These are phyloP conservation scores for Azolla pinnata DNA, from an alignment of 75 land plant genomes.

Conservation along the genomic window DNA sequence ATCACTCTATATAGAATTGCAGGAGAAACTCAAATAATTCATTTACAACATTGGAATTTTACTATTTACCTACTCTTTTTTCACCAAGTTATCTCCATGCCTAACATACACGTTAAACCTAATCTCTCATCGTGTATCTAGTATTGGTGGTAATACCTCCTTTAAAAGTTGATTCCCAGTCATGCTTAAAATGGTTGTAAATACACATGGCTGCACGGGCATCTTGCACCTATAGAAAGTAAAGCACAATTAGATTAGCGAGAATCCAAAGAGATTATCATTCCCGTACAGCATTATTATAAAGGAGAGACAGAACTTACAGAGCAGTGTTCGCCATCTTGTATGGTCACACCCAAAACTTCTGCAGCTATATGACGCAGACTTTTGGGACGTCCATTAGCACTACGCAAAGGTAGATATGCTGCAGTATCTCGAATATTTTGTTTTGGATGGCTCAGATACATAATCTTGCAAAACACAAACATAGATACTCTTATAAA, in stretches of 20 bases:
- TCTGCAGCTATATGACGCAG: slow-evolving; percentile 64
- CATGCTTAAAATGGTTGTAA: slow-evolving; percentile 57
- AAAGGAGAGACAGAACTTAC: slow-evolving; percentile 31
- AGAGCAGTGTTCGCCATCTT: slow-evolving; percentile 73
- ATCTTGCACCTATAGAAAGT: slow-evolving; percentile 75
- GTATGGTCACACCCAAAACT: slow-evolving; percentile 64
- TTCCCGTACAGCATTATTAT: neutral
- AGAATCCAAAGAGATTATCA: neutral
- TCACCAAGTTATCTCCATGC: no score
- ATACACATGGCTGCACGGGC: slow-evolving; percentile 83
- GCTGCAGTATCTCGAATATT: slow-evolving; percentile 65
- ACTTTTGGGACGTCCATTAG: slow-evolving; percentile 45
- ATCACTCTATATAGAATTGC: no score
- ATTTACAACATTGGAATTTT: no score
- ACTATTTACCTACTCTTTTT: no score
- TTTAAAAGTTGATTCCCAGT: slow-evolving; percentile 57
- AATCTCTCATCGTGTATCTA: neutral
- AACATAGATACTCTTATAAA: no score
- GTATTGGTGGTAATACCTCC: no score
- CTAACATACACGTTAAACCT: no score
- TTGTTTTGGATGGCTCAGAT: slow-evolving; percentile 77
- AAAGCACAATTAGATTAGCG: neutral
- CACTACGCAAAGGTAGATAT: slow-evolving; percentile 50
- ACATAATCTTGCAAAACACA: slow-evolving; percentile 43
- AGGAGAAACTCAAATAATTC: no score